Evolutionary conservation across 75 land plant species (phyloP).

Genomic region (Selaginella tamariscina): DNA sequence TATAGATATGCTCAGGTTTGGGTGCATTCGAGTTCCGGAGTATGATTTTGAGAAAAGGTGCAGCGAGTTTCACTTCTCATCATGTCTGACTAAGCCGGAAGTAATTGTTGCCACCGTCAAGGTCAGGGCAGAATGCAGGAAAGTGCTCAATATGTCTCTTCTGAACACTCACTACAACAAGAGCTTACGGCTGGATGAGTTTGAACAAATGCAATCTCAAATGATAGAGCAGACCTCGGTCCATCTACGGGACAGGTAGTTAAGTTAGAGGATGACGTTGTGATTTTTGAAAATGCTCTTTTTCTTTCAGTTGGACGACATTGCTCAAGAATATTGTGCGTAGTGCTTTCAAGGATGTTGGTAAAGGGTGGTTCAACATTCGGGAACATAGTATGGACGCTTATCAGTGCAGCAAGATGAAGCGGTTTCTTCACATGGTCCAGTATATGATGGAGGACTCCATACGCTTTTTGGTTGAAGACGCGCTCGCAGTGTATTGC

Average conservation of each 20-base stretch:
- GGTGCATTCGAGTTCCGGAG: conserved; percentile 17
- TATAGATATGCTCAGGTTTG: conserved; percentile 14
- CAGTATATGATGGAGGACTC: conserved; percentile 34
- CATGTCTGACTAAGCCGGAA: conserved; percentile 24
- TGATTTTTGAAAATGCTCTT: neutral
- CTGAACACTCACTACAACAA: conserved; percentile 25
- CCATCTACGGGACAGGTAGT: conserved; percentile 25
- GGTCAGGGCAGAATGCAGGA: conserved; percentile 23
- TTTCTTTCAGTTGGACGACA: conserved; percentile 22
- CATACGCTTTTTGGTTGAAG: conserved; percentile 22
- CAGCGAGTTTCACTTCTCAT: conserved; percentile 26
- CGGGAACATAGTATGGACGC: conserved; percentile 26
- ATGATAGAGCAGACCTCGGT: conserved; percentile 23
- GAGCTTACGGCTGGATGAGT: conserved; percentile 28
- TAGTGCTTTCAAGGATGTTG: conserved; percentile 25
- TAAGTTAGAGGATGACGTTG: too few species aligned
- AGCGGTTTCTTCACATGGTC: conserved; percentile 24
- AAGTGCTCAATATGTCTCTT: conserved; percentile 18
- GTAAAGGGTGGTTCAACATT: conserved; percentile 37
- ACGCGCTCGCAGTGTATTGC: conserved; percentile 17
- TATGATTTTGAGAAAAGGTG: conserved; percentile 25
- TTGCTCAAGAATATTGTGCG: conserved; percentile 27
- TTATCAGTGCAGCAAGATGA: conserved; percentile 29
- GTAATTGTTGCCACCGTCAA: conserved; percentile 22
- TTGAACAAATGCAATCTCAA: conserved; percentile 29